A percentile compares a stretch with the other conserved stretches of the same genome.
Evolutionary conservation across 2,329 filamentous ascomycete genomes (phyloP).

Genomic region (Penicillium italicum): DNA sequence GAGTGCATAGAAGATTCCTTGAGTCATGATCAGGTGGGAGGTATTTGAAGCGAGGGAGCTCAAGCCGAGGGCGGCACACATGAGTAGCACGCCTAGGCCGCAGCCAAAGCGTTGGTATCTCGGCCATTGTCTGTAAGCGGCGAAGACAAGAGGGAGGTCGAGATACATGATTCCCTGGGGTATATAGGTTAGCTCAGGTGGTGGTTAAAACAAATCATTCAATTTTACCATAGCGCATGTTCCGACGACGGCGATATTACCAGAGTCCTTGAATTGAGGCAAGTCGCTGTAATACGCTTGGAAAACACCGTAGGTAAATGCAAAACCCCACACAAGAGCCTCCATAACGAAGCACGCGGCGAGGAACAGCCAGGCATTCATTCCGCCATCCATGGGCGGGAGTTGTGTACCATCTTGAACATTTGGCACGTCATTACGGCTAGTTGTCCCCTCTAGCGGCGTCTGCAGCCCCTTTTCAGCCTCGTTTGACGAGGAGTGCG

Average conservation of each 20-base stretch:
- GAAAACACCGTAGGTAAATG: constrained; percentile 22
- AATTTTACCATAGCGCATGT: constrained; percentile 17
- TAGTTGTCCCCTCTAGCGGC: background rate
- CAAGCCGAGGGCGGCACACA: constrained; percentile 22
- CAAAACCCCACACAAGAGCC: constrained; percentile 51
- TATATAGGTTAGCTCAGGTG: too few relatives aligned
- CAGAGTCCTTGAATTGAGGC: constrained; percentile 14
- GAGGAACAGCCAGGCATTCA: constrained; percentile 47
- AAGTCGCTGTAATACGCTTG: constrained; percentile 26
- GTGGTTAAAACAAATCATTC: background rate
- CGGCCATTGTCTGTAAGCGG: constrained; percentile 14
- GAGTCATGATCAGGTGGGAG: constrained; percentile 21
- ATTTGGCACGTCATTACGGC: background rate
- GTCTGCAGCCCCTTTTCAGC: constrained; percentile 1
- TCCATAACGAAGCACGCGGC: constrained; percentile 52
- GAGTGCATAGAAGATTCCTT: constrained; percentile 34
- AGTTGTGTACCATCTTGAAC: background rate
- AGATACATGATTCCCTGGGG: background rate
- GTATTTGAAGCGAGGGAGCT: constrained; percentile 23
- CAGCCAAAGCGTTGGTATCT: constrained; percentile 14
- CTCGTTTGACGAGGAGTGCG: background rate
- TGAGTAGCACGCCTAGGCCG: constrained; percentile 20
- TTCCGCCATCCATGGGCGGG: constrained; percentile 38
- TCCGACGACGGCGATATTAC: constrained; percentile 20
- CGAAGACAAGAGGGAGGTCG: constrained; percentile 18